Conservation (phyloP, 805 yeast species). For the Candida tibetensis region DNA sequence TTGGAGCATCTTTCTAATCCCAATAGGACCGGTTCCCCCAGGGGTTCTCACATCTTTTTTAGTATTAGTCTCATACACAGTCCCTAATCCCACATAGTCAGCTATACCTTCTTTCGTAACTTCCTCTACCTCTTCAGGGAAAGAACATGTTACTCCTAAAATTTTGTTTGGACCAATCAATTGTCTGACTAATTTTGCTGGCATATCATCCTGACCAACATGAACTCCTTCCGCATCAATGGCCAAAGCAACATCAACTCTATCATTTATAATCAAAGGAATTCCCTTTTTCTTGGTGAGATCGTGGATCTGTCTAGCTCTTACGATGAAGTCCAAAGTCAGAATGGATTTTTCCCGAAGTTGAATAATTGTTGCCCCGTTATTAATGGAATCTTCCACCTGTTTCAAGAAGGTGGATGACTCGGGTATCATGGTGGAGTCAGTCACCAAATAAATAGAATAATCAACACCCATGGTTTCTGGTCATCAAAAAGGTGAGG, state of each 20-base stretch:
- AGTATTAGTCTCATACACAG: slow-evolving; percentile 71
- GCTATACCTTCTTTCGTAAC: slow-evolving; percentile 51
- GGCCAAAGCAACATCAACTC: slow-evolving; percentile 87
- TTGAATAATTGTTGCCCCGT: slow-evolving; percentile 81
- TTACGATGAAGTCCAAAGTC: slow-evolving; percentile 62
- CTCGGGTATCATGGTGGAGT: slow-evolving; percentile 69
- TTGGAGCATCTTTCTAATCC: slow-evolving; percentile 53
- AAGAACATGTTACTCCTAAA: slow-evolving; percentile 73
- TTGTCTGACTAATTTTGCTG: slow-evolving; percentile 52
- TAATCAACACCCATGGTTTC: slow-evolving; percentile 38
- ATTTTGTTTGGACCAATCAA: slow-evolving; percentile 73
- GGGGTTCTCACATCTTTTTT: slow-evolving; percentile 58
- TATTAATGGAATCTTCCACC: slow-evolving; percentile 58
- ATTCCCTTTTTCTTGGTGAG: slow-evolving; percentile 58
- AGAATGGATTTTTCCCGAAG: slow-evolving; percentile 74
- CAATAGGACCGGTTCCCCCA: slow-evolving; percentile 56
- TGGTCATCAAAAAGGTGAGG: neutral
- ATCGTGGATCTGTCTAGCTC: slow-evolving; percentile 59
- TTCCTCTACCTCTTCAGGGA: slow-evolving; percentile 50
- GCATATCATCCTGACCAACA: slow-evolving; percentile 91
- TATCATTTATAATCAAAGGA: slow-evolving; percentile 81
- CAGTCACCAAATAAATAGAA: slow-evolving; percentile 75
- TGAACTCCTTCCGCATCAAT: slow-evolving; percentile 89
- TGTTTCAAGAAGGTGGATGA: slow-evolving; percentile 50
- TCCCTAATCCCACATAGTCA: slow-evolving; percentile 85